These are phyloP conservation scores for Magnolia sinica DNA, from an alignment of 164 flowering plant species.

Conservation along the genomic window DNA sequence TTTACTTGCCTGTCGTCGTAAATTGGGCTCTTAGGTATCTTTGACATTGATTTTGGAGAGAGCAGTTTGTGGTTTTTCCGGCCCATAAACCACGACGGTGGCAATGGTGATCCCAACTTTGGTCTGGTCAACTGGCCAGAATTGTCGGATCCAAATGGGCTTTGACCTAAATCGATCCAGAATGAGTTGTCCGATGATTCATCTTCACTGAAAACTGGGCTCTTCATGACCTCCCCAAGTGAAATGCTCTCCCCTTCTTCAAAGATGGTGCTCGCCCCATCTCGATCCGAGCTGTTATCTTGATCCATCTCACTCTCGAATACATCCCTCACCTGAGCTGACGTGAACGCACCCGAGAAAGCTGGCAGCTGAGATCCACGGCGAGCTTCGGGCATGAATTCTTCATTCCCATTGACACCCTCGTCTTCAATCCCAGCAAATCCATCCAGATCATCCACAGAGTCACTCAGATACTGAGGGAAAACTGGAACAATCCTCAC, in stretches of 20 bases:
- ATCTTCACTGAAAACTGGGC: slow-evolving; percentile 70
- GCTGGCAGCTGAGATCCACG: slow-evolving; percentile 59
- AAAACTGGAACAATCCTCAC: slow-evolving; percentile 61
- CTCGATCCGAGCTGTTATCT: slow-evolving; percentile 66
- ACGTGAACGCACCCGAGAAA: slow-evolving; percentile 65
- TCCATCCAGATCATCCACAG: slow-evolving; percentile 50
- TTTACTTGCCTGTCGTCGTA: slow-evolving; percentile 35
- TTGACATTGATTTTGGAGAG: slow-evolving; percentile 39
- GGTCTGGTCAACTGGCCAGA: slow-evolving; percentile 35
- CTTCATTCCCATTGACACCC: slow-evolving; percentile 27
- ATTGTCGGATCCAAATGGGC: slow-evolving; percentile 51
- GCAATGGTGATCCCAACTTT: slow-evolving; percentile 42
- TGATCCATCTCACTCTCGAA: slow-evolving; percentile 65
- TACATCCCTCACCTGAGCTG: slow-evolving; percentile 66
- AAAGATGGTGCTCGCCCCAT: slow-evolving; percentile 69
- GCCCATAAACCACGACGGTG: slow-evolving; percentile 51
- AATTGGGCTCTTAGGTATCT: slow-evolving; percentile 34
- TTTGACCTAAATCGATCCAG: slow-evolving; percentile 73
- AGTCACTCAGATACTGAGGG: slow-evolving; percentile 63
- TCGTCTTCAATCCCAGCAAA: slow-evolving; percentile 40
- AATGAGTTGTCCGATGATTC: slow-evolving; percentile 59
- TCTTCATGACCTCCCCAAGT: slow-evolving; percentile 67
- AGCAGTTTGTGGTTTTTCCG: slow-evolving; percentile 32
- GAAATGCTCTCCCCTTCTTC: slow-evolving; percentile 64
- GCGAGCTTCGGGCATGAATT: slow-evolving; percentile 31